Conservation (phyloP, 2,329 filamentous ascomycete genomes). For the Beauveria asiatica region DNA sequence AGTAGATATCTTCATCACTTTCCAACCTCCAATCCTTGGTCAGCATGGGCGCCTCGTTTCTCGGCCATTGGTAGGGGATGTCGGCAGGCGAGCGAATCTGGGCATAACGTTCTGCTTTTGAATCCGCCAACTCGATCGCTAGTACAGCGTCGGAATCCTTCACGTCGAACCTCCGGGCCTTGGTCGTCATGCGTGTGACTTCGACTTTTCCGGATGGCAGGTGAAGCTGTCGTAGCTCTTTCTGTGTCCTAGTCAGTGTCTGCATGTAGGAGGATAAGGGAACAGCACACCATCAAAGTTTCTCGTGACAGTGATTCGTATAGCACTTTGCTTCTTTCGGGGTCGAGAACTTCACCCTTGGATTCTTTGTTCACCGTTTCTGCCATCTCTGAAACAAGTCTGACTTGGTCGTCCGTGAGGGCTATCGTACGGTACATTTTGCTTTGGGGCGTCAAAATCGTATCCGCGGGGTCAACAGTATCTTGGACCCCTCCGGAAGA, state of each 20-base stretch:
- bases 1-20: not conserved
- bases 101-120: not conserved
- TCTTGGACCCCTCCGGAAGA: not conserved
- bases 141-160: not conserved
- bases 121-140: not conserved
- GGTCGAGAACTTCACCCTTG: not conserved
- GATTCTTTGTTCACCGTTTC: not conserved
- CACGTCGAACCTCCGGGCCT: not conserved
- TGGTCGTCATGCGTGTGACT: not conserved
- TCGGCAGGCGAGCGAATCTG: not conserved
- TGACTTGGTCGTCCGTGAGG: not conserved
- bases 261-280: not conserved
- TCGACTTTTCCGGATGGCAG: not conserved
- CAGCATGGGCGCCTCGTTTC: not conserved
- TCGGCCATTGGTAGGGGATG: not conserved
- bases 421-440: not conserved
- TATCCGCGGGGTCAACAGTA: not conserved
- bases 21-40: not conserved
- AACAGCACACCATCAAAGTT: not conserved
- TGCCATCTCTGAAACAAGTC: not conserved
- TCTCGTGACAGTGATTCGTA: not conserved
- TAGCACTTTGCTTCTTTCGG: not conserved
- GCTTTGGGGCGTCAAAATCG: not conserved
- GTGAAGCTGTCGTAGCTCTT: not conserved
- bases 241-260: not conserved